Conservation (phyloP, 2,329 filamentous ascomycete genomes). For the Botryotinia convoluta region DNA sequence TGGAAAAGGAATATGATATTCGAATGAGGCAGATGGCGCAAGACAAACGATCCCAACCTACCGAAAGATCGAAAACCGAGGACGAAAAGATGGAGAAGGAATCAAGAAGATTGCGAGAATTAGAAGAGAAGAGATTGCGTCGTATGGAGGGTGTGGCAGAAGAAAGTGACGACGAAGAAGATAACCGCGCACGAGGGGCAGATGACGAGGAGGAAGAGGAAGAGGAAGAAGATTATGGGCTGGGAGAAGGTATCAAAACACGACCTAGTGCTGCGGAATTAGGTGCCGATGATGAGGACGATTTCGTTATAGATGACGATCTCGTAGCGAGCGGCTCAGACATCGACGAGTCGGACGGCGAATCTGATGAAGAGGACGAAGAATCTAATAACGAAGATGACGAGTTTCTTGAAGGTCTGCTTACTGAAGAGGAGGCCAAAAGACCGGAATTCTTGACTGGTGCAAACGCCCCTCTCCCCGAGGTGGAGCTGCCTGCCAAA, state of each 20-base stretch:
- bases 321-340: conserved; percentile 79
- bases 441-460: conserved; percentile 50
- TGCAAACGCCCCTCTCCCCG: conserved; percentile 45
- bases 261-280: conserved; percentile 51
- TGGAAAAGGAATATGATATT: conserved; percentile 85
- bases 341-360: conserved; percentile 55
- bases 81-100: conserved; percentile 81
- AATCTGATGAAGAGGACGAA: conserved; percentile 43
- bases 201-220: conserved; percentile 43
- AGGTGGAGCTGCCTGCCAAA: conserved; percentile 41
- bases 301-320: conserved; percentile 87
- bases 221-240: conserved; percentile 59
- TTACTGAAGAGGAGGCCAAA: conserved; percentile 56
- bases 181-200: background rate
- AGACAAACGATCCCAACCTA: conserved; percentile 81
- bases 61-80: conserved; percentile 85
- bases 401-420: conserved; percentile 69
- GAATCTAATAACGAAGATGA: conserved; percentile 54
- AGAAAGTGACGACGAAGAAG: conserved; percentile 61
- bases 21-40: conserved; percentile 77
- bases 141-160: conserved; percentile 85
- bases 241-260: conserved; percentile 58
- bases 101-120: conserved; percentile 69
- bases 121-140: conserved; percentile 78
- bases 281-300: conserved; percentile 88